phyloP scores from a whole-genome alignment of 495 filamentous ascomycete species.

The Aspergillus wentii region DNA sequence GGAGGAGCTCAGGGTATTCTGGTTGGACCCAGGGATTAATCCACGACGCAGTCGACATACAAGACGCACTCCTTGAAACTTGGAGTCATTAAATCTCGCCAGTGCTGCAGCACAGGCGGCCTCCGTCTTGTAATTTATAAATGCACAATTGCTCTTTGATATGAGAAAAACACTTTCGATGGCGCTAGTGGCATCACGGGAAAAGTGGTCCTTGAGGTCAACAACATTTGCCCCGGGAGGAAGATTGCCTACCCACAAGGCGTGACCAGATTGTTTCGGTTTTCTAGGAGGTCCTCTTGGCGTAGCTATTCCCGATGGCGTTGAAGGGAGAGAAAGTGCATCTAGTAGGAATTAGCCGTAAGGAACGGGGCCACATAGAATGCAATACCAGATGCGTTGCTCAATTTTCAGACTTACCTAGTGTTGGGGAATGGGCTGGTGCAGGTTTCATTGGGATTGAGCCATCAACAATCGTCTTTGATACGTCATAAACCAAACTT shows the following conservation, averaged over 20 bases:
- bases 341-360: too few relatives aligned
- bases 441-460: constrained; percentile 28
- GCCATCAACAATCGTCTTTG: constrained; percentile 41
- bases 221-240: constrained; percentile 75
- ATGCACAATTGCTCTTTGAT: constrained; percentile 96
- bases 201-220: constrained; percentile 86
- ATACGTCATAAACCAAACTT: constrained; percentile 29
- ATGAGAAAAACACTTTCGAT: constrained; percentile 93
- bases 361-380: too few relatives aligned
- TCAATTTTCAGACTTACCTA: constrained; percentile 25
- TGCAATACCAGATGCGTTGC: too few relatives aligned
- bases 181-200: constrained; percentile 67
- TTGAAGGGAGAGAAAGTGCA: constrained; percentile 11
- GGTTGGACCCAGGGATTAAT: constrained; percentile 27
- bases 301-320: constrained; percentile 31
- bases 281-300: constrained; percentile 89
- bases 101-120: constrained; percentile 70
- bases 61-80: constrained; percentile 81
- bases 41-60: constrained; percentile 82
- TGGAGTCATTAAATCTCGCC: constrained; percentile 83
- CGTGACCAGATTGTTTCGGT: constrained; percentile 88
- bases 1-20: constrained; percentile 10
- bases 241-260: constrained; percentile 95
- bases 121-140: constrained; percentile 92
- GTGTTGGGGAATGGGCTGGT: constrained; percentile 7